Evolutionary conservation across 2,329 filamentous ascomycete species (phyloP).

Genomic region (Aspergillus sp.): DNA sequence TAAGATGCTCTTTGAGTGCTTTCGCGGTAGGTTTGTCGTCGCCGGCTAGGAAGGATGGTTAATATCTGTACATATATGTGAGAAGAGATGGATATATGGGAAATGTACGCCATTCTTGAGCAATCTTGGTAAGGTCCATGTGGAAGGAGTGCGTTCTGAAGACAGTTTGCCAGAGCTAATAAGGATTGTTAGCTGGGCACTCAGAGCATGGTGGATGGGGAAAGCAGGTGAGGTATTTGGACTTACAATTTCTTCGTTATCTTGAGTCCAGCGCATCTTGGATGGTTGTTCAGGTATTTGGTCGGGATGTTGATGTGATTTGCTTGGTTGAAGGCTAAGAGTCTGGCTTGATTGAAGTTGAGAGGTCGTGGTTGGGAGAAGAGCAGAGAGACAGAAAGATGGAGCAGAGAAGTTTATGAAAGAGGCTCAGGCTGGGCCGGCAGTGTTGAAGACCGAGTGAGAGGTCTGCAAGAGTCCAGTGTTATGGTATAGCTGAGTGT

Average conservation of each 20-base stretch:
- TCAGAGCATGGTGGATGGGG: not conserved
- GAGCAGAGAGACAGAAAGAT: not conserved
- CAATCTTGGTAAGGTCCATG: conserved; percentile 12
- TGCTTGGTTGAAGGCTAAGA: not conserved
- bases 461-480: not conserved
- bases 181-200: not conserved
- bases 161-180: conserved; percentile 17
- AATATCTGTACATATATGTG: not conserved
- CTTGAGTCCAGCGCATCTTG: conserved; percentile 10
- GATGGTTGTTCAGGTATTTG: not conserved
- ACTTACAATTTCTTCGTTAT: conserved; percentile 7
- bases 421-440: not conserved
- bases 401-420: not conserved
- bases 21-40: conserved; percentile 15
- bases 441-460: not conserved
- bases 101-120: conserved; percentile 9
- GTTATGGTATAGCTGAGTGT: not conserved
- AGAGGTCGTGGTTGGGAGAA: not conserved
- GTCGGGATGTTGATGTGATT: not conserved
- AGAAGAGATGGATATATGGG: no score
- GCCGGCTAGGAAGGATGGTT: not conserved
- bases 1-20: conserved; percentile 15
- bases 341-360: not conserved
- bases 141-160: conserved; percentile 15
- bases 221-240: no score